Evolutionary conservation across 2,329 filamentous ascomycete genomes (phyloP).

Genomic region (Achaetomium macrosporum): DNA sequence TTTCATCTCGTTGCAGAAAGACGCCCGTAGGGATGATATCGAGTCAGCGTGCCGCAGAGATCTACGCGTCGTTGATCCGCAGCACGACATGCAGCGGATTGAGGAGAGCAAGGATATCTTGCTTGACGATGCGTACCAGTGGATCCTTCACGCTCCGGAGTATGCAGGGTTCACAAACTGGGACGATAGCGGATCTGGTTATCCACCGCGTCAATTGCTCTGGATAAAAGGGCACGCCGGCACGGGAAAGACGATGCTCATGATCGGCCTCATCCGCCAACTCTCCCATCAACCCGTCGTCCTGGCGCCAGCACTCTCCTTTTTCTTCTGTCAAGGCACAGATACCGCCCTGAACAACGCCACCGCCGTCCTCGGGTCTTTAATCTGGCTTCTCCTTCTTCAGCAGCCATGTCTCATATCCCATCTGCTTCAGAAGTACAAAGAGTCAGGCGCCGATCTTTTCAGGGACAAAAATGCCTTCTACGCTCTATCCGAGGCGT

Average conservation of each 20-base stretch:
- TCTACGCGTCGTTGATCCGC: constrained; percentile 15
- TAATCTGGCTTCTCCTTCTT: constrained; percentile 21
- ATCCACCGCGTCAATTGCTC: constrained; percentile 13
- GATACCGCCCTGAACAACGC: constrained; percentile 15
- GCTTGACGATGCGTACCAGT: constrained; percentile 17
- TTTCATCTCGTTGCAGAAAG: constrained; percentile 8
- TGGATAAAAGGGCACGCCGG: constrained; percentile 21
- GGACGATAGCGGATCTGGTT: constrained; percentile 11
- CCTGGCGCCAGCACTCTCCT: constrained; percentile 10
- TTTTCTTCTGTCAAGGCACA: constrained; percentile 20
- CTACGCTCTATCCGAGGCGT: constrained; percentile 10
- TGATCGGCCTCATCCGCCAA: constrained; percentile 19
- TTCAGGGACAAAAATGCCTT: constrained; percentile 18
- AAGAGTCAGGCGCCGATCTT: constrained; percentile 14
- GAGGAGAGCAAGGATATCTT: constrained; percentile 17
- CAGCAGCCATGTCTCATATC: constrained; percentile 20
- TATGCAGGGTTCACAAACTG: constrained; percentile 19
- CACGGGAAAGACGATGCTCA: constrained; percentile 22
- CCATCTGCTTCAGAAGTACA: constrained; percentile 19
- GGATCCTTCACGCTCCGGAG: constrained; percentile 17
- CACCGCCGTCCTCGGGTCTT: constrained; percentile 17
- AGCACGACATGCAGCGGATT: constrained; percentile 17
- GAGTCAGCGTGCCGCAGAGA: constrained; percentile 11
- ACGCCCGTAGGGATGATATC: constrained; percentile 5
- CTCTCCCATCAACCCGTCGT: constrained; percentile 10